phyloP scores from a whole-genome alignment of 1,139 yeast species.

The Geotrichum carabidarum region DNA sequence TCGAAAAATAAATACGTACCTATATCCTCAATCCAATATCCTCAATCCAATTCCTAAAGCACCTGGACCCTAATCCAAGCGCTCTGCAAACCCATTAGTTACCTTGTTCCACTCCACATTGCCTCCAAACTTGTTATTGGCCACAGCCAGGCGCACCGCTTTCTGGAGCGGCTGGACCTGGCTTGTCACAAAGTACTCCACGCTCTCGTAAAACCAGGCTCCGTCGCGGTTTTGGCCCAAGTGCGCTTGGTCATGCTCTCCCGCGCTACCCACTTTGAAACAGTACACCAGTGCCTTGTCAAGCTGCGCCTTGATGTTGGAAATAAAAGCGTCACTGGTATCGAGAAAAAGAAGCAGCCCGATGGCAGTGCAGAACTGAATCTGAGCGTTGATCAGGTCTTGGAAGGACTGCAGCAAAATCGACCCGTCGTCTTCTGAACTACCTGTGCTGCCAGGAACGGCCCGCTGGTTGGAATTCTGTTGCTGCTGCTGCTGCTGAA shows the following conservation, averaged over 20 bases:
- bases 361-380: background rate
- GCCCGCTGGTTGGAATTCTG: too few relatives aligned
- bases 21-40: too few relatives aligned
- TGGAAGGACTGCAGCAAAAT: background rate
- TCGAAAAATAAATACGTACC: too few relatives aligned
- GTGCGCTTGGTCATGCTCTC: too few relatives aligned
- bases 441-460: background rate
- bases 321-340: background rate
- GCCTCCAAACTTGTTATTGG: conserved; percentile 1
- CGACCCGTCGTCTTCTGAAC: background rate
- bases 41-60: too few relatives aligned
- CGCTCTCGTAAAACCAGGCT: background rate
- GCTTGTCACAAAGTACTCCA: conserved; percentile 5
- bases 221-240: background rate
- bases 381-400: conserved; percentile 4
- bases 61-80: conserved; percentile 4
- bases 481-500: background rate
- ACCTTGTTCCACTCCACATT: background rate
- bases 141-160: conserved; percentile 7
- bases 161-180: conserved; percentile 2
- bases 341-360: background rate
- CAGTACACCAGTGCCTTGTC: background rate
- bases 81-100: background rate
- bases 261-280: background rate
- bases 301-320: background rate